Conservation (phyloP, 768 basidiomycete species). For the Mycena belliarum region DNA sequence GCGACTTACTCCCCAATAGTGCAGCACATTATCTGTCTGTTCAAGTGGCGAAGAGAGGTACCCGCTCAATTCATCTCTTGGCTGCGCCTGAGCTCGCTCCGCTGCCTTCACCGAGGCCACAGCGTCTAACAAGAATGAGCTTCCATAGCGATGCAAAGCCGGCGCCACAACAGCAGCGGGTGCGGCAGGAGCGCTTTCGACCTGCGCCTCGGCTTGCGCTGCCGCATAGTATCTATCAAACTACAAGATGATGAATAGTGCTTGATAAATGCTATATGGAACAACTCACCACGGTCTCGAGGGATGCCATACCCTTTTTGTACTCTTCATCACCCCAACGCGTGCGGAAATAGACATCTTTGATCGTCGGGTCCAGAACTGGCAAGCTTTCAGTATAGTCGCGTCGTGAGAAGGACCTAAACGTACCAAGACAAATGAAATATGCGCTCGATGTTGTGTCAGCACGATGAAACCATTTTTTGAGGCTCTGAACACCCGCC, state of each 20-base stretch:
- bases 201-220: no score
- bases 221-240: neutral
- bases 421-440: conserved; percentile 10
- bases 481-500: conserved; percentile 1
- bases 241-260: neutral
- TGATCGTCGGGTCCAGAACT: neutral
- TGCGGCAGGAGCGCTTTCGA: neutral
- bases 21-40: neutral
- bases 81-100: neutral
- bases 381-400: no score
- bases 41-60: neutral
- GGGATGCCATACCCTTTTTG: neutral
- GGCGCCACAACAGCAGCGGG: neutral
- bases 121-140: neutral
- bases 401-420: no score
- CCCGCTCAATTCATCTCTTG: no score
- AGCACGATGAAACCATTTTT: conserved; percentile 2
- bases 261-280: neutral
- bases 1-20: neutral
- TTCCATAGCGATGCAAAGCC: neutral
- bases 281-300: neutral
- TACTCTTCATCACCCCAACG: neutral
- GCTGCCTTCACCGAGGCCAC: conserved; percentile 8
- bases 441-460: conserved; percentile 1
- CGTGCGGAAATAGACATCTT: neutral